Percentiles rank a stretch among this genome's conserved stretches.
These are phyloP conservation scores for Limonomyces culmigenus DNA, from an alignment of 1,284 basidiomycete species.

Conservation along the genomic window DNA sequence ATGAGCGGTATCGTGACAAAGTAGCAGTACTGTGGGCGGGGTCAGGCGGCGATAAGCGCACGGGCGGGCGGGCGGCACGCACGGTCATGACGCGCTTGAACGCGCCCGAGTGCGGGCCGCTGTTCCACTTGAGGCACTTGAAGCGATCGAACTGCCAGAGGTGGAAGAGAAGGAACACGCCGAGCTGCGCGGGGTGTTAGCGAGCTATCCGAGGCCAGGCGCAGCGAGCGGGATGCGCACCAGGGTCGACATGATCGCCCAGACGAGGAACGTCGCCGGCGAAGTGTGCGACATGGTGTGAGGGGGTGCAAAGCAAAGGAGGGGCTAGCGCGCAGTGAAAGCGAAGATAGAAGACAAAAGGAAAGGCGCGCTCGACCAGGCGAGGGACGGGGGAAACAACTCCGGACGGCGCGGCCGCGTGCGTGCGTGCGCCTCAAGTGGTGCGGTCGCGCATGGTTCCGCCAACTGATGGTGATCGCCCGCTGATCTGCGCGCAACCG, in stretches of 20 bases:
- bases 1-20: conserved; percentile 43
- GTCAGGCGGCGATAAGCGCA: not conserved
- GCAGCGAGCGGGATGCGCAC: conserved; percentile 17
- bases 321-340: too few species aligned
- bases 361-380: too few species aligned
- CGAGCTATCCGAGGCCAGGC: not conserved
- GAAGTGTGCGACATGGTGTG: conserved; percentile 50
- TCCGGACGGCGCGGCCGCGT: too few species aligned
- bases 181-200: conserved; percentile 23
- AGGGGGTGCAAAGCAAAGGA: too few species aligned
- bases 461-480: too few species aligned
- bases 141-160: conserved; percentile 67
- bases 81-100: conserved; percentile 75
- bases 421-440: too few species aligned
- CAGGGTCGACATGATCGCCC: conserved; percentile 34
- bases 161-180: conserved; percentile 47
- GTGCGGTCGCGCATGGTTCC: too few species aligned
- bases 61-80: conserved; percentile 11
- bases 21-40: conserved; percentile 49
- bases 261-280: conserved; percentile 40
- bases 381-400: too few species aligned
- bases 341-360: too few species aligned
- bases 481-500: too few species aligned
- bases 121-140: conserved; percentile 56
- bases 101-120: conserved; percentile 41